phyloP scores from a whole-genome alignment of 2,329 filamentous ascomycete species.

The Colletotrichum tropicicola region DNA sequence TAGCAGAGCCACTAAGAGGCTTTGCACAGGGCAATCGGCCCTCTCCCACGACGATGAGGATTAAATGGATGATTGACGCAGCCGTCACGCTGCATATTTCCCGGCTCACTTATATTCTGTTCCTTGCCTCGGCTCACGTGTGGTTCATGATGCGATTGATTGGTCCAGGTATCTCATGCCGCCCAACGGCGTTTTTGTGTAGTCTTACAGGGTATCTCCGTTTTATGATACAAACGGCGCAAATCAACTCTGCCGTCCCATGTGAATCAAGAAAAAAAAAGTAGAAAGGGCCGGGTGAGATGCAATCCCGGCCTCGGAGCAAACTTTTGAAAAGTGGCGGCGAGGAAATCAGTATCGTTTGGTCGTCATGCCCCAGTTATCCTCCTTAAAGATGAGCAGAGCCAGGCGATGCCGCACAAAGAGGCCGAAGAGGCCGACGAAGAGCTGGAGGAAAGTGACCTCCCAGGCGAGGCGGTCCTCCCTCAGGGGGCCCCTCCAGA shows the following conservation, averaged over 20 bases:
- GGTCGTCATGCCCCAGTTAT: slow-evolving; percentile 69
- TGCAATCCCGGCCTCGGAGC: not conserved
- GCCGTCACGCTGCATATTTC: slow-evolving; percentile 11
- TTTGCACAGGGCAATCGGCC: slow-evolving; percentile 5
- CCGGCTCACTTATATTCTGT: not conserved
- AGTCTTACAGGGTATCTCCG: slow-evolving; percentile 25
- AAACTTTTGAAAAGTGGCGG: not conserved
- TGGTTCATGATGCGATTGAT: not conserved
- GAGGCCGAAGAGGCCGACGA: slow-evolving; percentile 81
- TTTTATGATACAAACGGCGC: slow-evolving; percentile 10
- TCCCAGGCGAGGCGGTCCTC: slow-evolving; percentile 86
- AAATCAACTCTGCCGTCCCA: slow-evolving; percentile 1
- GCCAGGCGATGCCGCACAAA: slow-evolving; percentile 88
- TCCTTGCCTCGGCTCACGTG: too few relatives aligned
- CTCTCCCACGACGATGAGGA: slow-evolving; percentile 19
- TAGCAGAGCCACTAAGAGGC: not conserved
- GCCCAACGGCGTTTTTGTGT: not conserved
- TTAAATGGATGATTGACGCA: slow-evolving; percentile 19
- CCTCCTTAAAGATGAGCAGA: slow-evolving; percentile 86
- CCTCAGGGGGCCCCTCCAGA: slow-evolving; percentile 91
- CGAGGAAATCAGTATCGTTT: slow-evolving; percentile 20
- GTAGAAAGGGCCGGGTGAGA: not conserved
- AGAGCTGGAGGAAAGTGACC: slow-evolving; percentile 80
- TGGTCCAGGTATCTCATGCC: not conserved
- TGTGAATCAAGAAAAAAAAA: not conserved